Evolutionary conservation across 768 basidiomycete genomes (phyloP), one percentile per base, ranked within the genome.

Genomic region (Mycena alexandri): DNA sequence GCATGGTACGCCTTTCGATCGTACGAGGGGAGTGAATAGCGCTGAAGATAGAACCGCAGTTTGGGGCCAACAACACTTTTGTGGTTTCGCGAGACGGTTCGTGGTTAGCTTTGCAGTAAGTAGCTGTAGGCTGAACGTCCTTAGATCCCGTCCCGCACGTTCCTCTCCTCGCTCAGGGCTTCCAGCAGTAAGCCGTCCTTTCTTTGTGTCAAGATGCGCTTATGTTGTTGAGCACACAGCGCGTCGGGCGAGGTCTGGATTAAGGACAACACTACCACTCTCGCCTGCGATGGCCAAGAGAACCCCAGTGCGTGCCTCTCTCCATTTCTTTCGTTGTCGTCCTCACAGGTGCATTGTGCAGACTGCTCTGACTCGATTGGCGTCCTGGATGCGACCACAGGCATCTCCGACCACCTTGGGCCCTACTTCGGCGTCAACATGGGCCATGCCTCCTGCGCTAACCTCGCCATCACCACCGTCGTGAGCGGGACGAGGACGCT

Each of bases 111-210:
- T 44, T 16, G 8, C 12, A n/a, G n/a, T n/a, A n/a, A 5, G 13
- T 16, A 48, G 14, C 10, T 21, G 43, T 46, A 25, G 36, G 19
- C 36, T 38, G 34, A 25, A 5, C 2, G 3, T 29, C 48, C 8
- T 2, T 47, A 63, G 62, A 63, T 41, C 62, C 62, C 24, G 62
- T 63, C 10, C 62, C 62, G 5, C 62, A 63, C 24, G 62, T 63
- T 11, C 62, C 62, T 9, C 54, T 63, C 38, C 53, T 63, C 9
- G 47, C 38, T 5, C 62, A 63, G 9, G 62, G 62, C 17, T 63
- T 63, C 46, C 53, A 56, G 8, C 62, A 63, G 62, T 63, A 21
- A 38, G 25, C 25, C 22, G 19, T 38, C 3, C 9, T 3, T 19
- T 44, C 33, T 21, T 34, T n/a, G n/a, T n/a, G n/a, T n/a, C n/a